Percentiles rank a stretch among this genome's conserved stretches.
Evolutionary conservation across 139 green algal species (phyloP).

Genomic region (Zygnema cylindricum): DNA sequence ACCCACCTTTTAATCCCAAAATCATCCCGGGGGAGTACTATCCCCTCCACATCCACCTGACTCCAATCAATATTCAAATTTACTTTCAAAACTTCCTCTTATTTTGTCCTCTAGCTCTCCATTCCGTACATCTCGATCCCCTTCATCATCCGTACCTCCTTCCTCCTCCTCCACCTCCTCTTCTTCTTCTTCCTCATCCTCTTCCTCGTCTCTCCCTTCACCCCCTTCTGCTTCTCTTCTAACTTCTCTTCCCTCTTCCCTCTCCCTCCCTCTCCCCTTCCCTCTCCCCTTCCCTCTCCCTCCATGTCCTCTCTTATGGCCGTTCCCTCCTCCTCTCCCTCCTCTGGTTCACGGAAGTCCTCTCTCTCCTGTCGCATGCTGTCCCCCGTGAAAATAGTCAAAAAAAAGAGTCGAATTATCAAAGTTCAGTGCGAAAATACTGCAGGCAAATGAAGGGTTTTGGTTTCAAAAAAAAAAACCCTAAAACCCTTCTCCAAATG

Average conservation of each 20-base stretch:
- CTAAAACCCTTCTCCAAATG: too few relatives aligned
- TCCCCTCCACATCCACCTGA: constrained; percentile 78
- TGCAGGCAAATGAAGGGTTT: too few relatives aligned
- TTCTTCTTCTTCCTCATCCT: constrained; percentile 27
- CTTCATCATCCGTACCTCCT: neutral
- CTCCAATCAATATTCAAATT: constrained; percentile 65
- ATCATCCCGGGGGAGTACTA: constrained; percentile 90
- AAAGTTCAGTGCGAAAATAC: too few relatives aligned
- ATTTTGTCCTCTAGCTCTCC: neutral
- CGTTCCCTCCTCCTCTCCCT: constrained; percentile 34
- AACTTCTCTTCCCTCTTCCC: neutral
- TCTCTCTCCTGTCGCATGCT: constrained; percentile 1
- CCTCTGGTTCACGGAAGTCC: neutral
- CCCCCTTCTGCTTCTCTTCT: constrained; percentile 3
- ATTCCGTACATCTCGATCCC: constrained; percentile 12
- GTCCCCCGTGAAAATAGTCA: too few relatives aligned
- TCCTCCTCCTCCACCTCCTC: constrained; percentile 17
- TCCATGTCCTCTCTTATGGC: neutral
- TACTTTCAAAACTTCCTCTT: constrained; percentile 28
- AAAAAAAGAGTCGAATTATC: too few relatives aligned
- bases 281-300: neutral
- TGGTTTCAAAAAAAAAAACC: too few relatives aligned
- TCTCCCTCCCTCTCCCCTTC: neutral
- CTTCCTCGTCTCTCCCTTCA: neutral
- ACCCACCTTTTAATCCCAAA: constrained; percentile 76